phyloP scores from a whole-genome alignment of 371 early-diverging fungal species.

The Mucor mucedo region DNA sequence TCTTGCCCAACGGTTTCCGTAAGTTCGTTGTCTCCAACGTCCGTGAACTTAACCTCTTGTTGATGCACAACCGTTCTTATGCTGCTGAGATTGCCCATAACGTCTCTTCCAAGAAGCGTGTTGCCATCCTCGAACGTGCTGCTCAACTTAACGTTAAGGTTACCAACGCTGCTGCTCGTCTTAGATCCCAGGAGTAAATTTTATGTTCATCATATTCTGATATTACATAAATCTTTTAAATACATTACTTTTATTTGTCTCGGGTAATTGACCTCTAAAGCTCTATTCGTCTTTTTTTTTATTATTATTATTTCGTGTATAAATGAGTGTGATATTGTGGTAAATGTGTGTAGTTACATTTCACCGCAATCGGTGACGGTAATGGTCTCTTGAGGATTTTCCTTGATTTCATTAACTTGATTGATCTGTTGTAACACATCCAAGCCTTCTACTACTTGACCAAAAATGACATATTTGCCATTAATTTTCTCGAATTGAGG shows the following conservation, averaged over 20 bases:
- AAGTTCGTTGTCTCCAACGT: constrained; percentile 97
- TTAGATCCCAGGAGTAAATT: constrained; percentile 88
- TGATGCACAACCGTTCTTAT: constrained; percentile 99
- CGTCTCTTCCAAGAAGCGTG: constrained; percentile 97
- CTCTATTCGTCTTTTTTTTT: background rate
- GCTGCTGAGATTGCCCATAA: constrained; percentile 99
- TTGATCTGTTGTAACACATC: constrained; percentile 54
- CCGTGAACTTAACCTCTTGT: constrained; percentile 94
- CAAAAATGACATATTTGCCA: constrained; percentile 85
- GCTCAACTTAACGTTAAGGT: constrained; percentile 97
- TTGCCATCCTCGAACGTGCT: constrained; percentile 97
- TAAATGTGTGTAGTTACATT: background rate
- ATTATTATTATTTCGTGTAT: background rate
- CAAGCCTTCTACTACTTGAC: constrained; percentile 62
- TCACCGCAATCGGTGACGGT: constrained; percentile 49
- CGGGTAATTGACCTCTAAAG: constrained; percentile 3
- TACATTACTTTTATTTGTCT: constrained; percentile 5
- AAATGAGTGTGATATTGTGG: background rate
- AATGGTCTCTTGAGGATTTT: constrained; percentile 45
- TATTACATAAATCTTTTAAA: constrained; percentile 64
- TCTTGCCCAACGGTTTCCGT: constrained; percentile 98
- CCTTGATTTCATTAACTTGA: constrained; percentile 38
- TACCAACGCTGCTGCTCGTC: constrained; percentile 96
- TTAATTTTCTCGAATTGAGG: constrained; percentile 63
- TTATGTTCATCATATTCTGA: background rate